Evolutionary conservation across 106 monocot species (phyloP), one percentile per base, ranked within the genome.

Genomic region (Triglochin maritima): DNA sequence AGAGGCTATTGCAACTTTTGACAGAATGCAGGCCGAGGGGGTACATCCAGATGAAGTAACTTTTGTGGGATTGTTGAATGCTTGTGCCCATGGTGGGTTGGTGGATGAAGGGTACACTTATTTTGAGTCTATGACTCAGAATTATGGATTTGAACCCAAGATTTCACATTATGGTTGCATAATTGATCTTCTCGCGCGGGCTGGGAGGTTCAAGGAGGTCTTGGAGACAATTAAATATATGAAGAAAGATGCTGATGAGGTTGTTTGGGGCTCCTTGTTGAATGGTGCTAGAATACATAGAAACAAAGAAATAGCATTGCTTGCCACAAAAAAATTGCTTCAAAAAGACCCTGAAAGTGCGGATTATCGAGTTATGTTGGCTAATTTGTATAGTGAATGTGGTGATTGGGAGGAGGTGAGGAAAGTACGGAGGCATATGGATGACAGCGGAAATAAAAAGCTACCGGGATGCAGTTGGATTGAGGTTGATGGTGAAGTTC

Each of bases 401-500:
- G 91, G 86, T 17, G 77, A 74, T 61, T 98, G 98, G 98, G 88
- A 89, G 41, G 86, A 92, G 64, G 82, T 91, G 70, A 69, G 91
- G 3, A 72, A 81, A 44, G 78, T 92, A 29, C 80, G 98, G 71
- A 98, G 81, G 77, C n/a, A 64, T 59, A 64, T 98, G 77, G 86
- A 88, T 62, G 81, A 84, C 59, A 60, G 41, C 7, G 80, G 73
- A 51, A 80, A 80, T 49, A 88, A 84, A 74, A 98, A 92, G 76
- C 55, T 98, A 54, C 91, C 98, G 3, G 98, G 98, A 0, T 98
- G 91, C 55, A 98, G 98, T 64, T 98, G 98, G 92, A 82, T 98
- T 56, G 98, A 98, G 69, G 54, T 84, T 5, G 82, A 98, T 13
- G 71, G 65, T 44, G 69, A 82, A 50, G 80, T 88, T 63, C 75